Conservation (phyloP, 208 protist genomes). For the Wallacemonas sp. region DNA sequence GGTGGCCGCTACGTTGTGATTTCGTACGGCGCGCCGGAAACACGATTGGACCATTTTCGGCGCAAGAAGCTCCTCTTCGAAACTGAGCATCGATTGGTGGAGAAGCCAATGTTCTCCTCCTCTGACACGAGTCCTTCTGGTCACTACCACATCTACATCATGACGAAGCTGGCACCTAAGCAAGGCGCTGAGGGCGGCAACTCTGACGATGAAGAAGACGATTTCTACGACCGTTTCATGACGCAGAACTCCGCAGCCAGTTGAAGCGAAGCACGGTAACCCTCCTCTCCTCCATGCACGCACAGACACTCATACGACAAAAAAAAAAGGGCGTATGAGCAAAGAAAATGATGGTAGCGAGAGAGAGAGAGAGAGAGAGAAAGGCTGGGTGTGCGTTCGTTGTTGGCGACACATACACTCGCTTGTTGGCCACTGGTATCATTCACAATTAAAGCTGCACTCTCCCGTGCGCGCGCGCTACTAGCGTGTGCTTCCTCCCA, state of each 20-base stretch:
- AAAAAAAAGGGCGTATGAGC: too few relatives aligned
- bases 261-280: too few relatives aligned
- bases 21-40: slow-evolving; percentile 89
- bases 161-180: slow-evolving; percentile 73
- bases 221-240: slow-evolving; percentile 94
- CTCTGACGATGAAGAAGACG: slow-evolving; percentile 86
- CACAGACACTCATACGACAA: too few relatives aligned
- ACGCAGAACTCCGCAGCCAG: slow-evolving; percentile 57
- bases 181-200: slow-evolving; percentile 46
- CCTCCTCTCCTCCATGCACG: too few relatives aligned
- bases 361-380: too few relatives aligned
- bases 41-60: slow-evolving; percentile 89
- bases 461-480: too few relatives aligned
- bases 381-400: too few relatives aligned
- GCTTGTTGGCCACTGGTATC: too few relatives aligned
- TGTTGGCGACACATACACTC: too few relatives aligned
- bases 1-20: slow-evolving; percentile 83
- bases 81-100: slow-evolving; percentile 80
- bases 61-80: slow-evolving; percentile 86
- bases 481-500: too few relatives aligned
- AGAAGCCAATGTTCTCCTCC: slow-evolving; percentile 88
- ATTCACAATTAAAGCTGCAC: too few relatives aligned
- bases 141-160: slow-evolving; percentile 92
- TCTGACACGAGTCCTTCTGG: slow-evolving; percentile 69
- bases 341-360: too few relatives aligned